phyloP scores from a whole-genome alignment of 768 basidiomycete species.

The Pisolithus albus region DNA sequence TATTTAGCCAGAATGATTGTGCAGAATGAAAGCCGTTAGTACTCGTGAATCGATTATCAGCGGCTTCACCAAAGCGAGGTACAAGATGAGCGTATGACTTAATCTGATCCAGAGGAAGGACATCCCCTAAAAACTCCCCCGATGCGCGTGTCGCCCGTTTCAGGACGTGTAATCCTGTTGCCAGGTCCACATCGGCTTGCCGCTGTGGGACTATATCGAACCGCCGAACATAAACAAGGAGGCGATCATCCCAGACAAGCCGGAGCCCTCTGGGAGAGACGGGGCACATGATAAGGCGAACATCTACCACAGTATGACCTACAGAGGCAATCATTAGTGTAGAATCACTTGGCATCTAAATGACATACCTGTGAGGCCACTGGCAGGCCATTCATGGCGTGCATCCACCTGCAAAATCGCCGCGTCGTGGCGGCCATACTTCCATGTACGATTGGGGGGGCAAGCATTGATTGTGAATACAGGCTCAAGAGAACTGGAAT shows the following conservation, averaged over 20 bases:
- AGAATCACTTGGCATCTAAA: neutral
- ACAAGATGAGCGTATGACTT: slow-evolving; percentile 18
- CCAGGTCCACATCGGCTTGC: slow-evolving; percentile 3
- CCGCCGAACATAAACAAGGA: slow-evolving; percentile 20
- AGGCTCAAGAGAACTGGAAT: neutral
- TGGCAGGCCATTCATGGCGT: neutral
- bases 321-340: neutral
- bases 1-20: slow-evolving; percentile 24
- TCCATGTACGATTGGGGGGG: slow-evolving; percentile 15
- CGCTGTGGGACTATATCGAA: slow-evolving; percentile 19
- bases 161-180: slow-evolving; percentile 18
- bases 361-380: slow-evolving; percentile 8
- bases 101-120: slow-evolving; percentile 22
- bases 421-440: slow-evolving; percentile 15
- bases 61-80: slow-evolving; percentile 22
- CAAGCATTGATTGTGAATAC: slow-evolving; percentile 13
- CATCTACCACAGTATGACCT: slow-evolving; percentile 12
- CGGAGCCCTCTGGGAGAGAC: neutral
- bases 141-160: slow-evolving; percentile 11
- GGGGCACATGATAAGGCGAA: slow-evolving; percentile 12
- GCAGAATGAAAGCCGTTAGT: slow-evolving; percentile 15
- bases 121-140: slow-evolving; percentile 15
- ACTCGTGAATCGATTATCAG: slow-evolving; percentile 14
- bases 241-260: neutral
- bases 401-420: slow-evolving; percentile 5